A percentile compares a stretch with the other conserved stretches of the same genome.
Conservation (phyloP, 768 basidiomycete species). For the Mycena pura region DNA sequence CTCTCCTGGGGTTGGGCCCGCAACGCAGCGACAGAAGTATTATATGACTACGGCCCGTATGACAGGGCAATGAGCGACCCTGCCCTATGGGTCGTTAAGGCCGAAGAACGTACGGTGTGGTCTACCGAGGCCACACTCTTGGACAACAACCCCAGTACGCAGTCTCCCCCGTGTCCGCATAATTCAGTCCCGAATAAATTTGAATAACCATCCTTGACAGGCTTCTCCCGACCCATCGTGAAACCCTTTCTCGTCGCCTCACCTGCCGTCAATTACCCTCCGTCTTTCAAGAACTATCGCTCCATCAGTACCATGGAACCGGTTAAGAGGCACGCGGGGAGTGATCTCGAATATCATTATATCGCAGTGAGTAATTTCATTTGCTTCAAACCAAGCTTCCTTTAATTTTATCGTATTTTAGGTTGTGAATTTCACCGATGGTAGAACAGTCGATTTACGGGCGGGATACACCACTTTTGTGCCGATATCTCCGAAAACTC, state of each 20-base stretch:
- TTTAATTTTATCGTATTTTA: not conserved
- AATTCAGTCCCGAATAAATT: not conserved
- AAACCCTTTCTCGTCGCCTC: not conserved
- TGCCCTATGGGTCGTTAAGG: conserved; percentile 9
- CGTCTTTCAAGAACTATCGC: not conserved
- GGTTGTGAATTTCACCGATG: conserved; percentile 14
- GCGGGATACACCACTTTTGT: conserved; percentile 15
- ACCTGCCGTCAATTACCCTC: conserved; percentile 7
- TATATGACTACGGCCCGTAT: conserved; percentile 3
- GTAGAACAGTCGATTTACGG: not conserved
- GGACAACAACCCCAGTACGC: not conserved
- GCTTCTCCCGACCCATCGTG: conserved; percentile 1
- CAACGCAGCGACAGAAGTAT: not conserved
- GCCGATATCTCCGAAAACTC: not conserved
- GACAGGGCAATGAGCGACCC: conserved; percentile 6
- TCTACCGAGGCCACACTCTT: conserved; percentile 7
- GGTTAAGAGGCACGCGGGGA: not conserved
- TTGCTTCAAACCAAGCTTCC: not conserved
- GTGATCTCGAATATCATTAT: not conserved
- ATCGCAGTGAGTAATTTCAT: not conserved
- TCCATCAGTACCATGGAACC: not conserved
- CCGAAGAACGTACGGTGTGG: conserved; percentile 14
- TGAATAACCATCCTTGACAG: not conserved
- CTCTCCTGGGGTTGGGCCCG: not conserved
- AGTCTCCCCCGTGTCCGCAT: not conserved